phyloP scores from a whole-genome alignment of 176 grass and related monocot genomes.

The Saccharum spontaneum region DNA sequence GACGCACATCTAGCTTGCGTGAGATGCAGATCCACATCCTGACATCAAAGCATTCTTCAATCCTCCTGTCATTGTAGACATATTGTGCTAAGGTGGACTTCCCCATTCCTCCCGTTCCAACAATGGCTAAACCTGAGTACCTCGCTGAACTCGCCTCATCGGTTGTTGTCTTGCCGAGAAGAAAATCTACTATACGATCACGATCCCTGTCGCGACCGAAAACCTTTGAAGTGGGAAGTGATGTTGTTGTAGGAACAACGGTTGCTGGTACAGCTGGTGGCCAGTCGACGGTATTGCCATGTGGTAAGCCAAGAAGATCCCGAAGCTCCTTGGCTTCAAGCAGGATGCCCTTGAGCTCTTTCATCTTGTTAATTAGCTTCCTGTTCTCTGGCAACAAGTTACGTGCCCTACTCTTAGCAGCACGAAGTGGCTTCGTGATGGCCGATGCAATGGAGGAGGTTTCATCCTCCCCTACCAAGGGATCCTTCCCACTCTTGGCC shows the following conservation, averaged over 20 bases:
- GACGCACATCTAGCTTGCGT: neutral
- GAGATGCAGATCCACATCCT: conserved; percentile 41
- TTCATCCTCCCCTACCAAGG: neutral
- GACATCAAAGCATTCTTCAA: neutral
- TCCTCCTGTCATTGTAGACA: neutral
- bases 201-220: conserved; percentile 18
- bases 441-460: neutral
- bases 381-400: neutral
- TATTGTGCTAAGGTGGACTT: conserved; percentile 9
- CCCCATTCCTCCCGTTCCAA: neutral
- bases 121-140: neutral
- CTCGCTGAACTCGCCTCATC: neutral
- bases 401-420: neutral
- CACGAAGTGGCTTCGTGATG: neutral
- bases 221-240: neutral
- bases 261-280: rapidly evolving
- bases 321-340: neutral
- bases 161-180: neutral
- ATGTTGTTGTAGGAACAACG: neutral
- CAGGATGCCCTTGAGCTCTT: neutral
- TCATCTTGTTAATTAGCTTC: neutral
- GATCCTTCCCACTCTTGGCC: neutral
- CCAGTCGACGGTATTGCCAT: neutral
- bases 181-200: neutral
- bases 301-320: neutral